Evolutionary conservation across 1,284 basidiomycete species (phyloP).

Genomic region (Puccinia novopanici): DNA sequence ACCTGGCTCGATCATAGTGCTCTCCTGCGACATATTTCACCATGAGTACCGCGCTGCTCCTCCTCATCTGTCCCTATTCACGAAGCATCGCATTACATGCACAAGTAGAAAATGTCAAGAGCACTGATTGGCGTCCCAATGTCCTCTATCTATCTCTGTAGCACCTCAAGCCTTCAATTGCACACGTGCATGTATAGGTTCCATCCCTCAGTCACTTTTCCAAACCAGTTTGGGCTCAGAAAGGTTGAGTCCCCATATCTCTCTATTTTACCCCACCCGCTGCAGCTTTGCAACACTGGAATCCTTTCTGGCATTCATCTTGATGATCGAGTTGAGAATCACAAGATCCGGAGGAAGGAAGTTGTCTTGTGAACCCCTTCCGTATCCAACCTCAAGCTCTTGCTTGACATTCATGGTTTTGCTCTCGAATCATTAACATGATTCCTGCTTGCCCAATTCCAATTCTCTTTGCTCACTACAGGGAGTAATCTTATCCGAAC

Average conservation of each 20-base stretch:
- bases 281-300: neutral
- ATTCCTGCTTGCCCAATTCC: too few species aligned
- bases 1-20: too few species aligned
- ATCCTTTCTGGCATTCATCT: too few species aligned
- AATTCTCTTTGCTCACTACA: neutral
- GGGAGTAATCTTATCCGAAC: conserved; percentile 37
- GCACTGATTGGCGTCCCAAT: neutral
- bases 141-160: neutral
- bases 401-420: too few species aligned
- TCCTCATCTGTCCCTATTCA: neutral
- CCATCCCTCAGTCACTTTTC: conserved; percentile 48
- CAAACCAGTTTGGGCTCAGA: conserved; percentile 30
- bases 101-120: neutral
- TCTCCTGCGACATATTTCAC: too few species aligned
- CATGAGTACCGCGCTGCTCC: too few species aligned
- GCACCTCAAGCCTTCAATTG: conserved; percentile 42
- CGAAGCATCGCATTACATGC: neutral
- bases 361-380: too few species aligned
- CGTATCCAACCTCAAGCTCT: too few species aligned
- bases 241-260: conserved; percentile 30
- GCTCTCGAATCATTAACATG: too few species aligned
- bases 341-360: too few species aligned
- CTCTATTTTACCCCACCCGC: neutral
- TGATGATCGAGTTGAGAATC: too few species aligned
- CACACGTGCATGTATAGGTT: conserved; percentile 45